These are phyloP conservation scores for Adansonia digitata DNA, from an alignment of 345 rosid species.

Conservation along the genomic window DNA sequence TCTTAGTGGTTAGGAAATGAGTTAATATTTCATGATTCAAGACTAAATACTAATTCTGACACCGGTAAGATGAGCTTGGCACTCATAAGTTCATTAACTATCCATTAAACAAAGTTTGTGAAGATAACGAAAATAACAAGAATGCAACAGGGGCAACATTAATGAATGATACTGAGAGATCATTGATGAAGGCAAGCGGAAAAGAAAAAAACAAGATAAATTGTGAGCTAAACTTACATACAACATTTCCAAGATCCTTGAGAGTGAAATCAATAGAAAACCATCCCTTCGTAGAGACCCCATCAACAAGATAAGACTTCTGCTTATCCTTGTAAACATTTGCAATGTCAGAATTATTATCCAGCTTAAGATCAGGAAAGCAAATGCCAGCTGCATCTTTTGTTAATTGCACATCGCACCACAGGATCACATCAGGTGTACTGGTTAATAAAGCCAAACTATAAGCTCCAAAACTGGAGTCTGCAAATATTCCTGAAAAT, in stretches of 20 bases:
- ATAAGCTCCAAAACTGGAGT: conserved; percentile 57
- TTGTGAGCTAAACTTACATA: conserved; percentile 41
- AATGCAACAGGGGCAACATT: not conserved
- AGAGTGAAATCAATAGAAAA: conserved; percentile 64
- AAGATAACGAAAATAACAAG: not conserved
- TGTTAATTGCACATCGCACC: conserved; percentile 92
- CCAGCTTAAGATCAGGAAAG: conserved; percentile 50
- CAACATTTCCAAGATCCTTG: conserved; percentile 28
- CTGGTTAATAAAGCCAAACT: conserved; percentile 28
- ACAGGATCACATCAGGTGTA: conserved; percentile 30
- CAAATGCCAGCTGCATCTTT: conserved; percentile 79
- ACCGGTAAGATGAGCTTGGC: not conserved
- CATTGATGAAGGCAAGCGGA: not conserved
- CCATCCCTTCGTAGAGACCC: conserved; percentile 46
- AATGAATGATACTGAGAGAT: not conserved
- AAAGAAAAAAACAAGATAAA: not conserved
- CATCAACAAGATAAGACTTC: conserved; percentile 48
- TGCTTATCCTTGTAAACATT: not conserved
- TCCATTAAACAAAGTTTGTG: not conserved
- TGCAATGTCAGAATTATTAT: conserved; percentile 39
- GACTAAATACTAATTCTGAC: not conserved
- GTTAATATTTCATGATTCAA: not conserved
- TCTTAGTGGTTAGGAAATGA: not conserved
- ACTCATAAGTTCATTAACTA: not conserved
- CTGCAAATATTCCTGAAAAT: conserved; percentile 82